Conservation (phyloP, 176 grass and related monocot genomes). For the Oryza brachyantha region DNA sequence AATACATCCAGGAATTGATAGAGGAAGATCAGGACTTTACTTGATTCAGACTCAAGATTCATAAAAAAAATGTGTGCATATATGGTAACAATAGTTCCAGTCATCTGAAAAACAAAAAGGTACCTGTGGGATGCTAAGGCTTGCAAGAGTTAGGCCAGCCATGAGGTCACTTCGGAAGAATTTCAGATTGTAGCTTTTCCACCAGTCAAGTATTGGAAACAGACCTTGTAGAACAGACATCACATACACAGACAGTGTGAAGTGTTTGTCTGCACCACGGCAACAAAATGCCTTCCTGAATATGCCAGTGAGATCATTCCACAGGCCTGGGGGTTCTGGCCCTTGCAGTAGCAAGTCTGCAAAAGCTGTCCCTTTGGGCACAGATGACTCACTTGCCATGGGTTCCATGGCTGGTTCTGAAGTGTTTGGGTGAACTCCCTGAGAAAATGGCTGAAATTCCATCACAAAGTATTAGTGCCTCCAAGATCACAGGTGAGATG, state of each 20-base stretch:
- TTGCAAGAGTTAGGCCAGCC: conserved; percentile 90
- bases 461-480: conserved; percentile 6
- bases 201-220: conserved; percentile 87
- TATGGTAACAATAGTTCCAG: neutral
- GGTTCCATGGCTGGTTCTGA: conserved; percentile 25
- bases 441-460: conserved; percentile 4
- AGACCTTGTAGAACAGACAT: conserved; percentile 46
- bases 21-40: neutral
- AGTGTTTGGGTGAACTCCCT: conserved; percentile 37
- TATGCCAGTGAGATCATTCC: conserved; percentile 32
- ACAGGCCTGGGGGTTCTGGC: conserved; percentile 41
- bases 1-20: neutral
- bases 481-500: neutral
- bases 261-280: neutral
- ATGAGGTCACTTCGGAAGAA: conserved; percentile 77
- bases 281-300: conserved; percentile 14
- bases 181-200: conserved; percentile 66
- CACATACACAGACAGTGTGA: neutral
- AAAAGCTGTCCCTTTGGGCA: conserved; percentile 21
- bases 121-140: conserved; percentile 94
- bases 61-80: neutral
- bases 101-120: neutral
- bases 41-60: neutral
- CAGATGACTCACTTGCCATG: conserved; percentile 15
- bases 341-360: conserved; percentile 39